Percentiles rank a stretch among this genome's conserved stretches.
These are phyloP conservation scores for Hansfordia pulvinata DNA, from an alignment of 2,329 filamentous ascomycete genomes.

Conservation along the genomic window DNA sequence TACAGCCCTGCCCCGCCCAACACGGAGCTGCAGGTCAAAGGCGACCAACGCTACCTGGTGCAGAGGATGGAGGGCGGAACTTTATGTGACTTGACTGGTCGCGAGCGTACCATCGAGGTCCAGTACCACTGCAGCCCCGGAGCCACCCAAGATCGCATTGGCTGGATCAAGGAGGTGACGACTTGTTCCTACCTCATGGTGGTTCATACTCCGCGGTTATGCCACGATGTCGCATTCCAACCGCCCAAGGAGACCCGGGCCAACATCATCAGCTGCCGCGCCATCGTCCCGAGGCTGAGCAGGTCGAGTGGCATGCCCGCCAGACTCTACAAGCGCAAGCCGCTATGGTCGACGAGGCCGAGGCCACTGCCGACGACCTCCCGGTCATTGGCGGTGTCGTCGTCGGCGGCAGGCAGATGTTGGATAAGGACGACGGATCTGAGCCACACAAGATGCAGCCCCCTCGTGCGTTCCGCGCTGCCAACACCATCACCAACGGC, in stretches of 20 bases:
- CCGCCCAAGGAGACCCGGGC: constrained; percentile 67
- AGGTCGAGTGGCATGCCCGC: constrained; percentile 23
- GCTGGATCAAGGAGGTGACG: constrained; percentile 84
- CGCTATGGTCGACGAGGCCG: constrained; percentile 16
- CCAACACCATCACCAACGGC: constrained; percentile 10
- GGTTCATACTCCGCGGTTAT: constrained; percentile 77
- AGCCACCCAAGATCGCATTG: constrained; percentile 59
- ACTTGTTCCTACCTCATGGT: constrained; percentile 92
- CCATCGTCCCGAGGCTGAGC: constrained; percentile 46
- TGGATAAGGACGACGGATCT: constrained; percentile 33
- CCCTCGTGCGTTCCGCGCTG: constrained; percentile 24
- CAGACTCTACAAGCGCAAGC: constrained; percentile 24
- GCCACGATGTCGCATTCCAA: constrained; percentile 74
- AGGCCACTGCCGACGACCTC: constrained; percentile 10
- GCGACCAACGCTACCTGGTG: constrained; percentile 74
- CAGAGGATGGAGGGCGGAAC: constrained; percentile 72
- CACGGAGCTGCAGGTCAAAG: constrained; percentile 65
- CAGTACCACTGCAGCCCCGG: constrained; percentile 70
- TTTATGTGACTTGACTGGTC: constrained; percentile 72
- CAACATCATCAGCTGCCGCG: constrained; percentile 63
- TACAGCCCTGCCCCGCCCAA: constrained; percentile 20
- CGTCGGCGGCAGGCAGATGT: constrained; percentile 34
- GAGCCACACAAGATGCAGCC: constrained; percentile 29
- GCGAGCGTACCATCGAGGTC: constrained; percentile 71
- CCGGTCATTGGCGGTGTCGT: constrained; percentile 37